Evolutionary conservation across 2,329 filamentous ascomycete genomes (phyloP), one percentile per base, ranked within the genome.

Genomic region (Ophiosphaerella korrae): DNA sequence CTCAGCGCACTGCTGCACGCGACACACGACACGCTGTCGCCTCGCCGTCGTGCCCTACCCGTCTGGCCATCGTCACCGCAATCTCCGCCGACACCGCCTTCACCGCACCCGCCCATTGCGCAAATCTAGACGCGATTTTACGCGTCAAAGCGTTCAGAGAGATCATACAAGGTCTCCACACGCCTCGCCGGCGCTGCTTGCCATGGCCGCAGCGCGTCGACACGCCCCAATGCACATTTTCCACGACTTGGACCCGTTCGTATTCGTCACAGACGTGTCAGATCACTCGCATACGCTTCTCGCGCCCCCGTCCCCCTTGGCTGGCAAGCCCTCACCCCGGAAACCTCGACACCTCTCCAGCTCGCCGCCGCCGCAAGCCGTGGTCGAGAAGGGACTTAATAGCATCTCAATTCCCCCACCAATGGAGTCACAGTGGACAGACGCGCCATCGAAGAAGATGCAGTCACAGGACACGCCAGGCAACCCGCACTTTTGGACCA

Each of bases 371-470:
- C 82, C 68, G 36, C 66, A 81, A 63, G 84, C 82, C 57, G 82
- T 87, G 61, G 81, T 79, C 63, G 80, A 80, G 72, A 85, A 80
- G 67, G 84, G 84, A 65, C 78, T 94, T 57, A 87, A 88, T 68
- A 82, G 85, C 62, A 78, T 89, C 53, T 77, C 82, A 36, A 87
- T 91, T 77, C 83, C 85, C 42, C 88, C 87, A 29, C 88, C 88
- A 2, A 73, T 76, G 46, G 77, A 77, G 55, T 76, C 80, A 49
- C 71, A 72, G 16, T 81, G 75, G 32, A 88, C 87, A 32, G 88
- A 90, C 72, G 88, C 86, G 24, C 82, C 87, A 48, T 78, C 83
- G 65, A 91, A 91, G 80, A 88, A 84, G 70, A 75, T 52, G 24
- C 62, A 63, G 34, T 37, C 61, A n/a, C 63, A 64, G 21, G 33